Percentiles rank a stretch among this genome's conserved stretches.
Conservation (phyloP, 495 filamentous ascomycete species). For the Massariosphaeria phaeospora region DNA sequence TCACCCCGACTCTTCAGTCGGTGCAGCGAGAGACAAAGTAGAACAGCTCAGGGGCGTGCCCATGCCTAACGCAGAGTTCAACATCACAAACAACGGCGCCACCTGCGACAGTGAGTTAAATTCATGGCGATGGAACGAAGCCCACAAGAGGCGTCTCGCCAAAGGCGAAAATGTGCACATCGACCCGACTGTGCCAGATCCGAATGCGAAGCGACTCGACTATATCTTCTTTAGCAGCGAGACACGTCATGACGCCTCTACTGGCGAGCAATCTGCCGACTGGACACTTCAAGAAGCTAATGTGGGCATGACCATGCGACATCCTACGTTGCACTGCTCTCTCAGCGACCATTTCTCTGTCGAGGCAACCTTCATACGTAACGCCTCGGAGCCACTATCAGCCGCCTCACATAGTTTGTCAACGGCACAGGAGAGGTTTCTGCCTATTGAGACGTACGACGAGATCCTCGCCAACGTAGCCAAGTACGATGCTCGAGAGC, state of each 20-base stretch:
- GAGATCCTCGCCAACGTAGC: slow-evolving; percentile 63
- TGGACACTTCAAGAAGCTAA: slow-evolving; percentile 65
- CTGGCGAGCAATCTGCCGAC: slow-evolving; percentile 32
- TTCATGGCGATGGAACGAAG: slow-evolving; percentile 86
- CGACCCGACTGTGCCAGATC: slow-evolving; percentile 59
- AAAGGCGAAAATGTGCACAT: slow-evolving; percentile 54
- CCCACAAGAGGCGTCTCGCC: slow-evolving; percentile 53
- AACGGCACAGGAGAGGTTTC: slow-evolving; percentile 23
- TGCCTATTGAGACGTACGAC: slow-evolving; percentile 60
- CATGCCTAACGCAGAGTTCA: slow-evolving; percentile 67
- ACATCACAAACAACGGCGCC: slow-evolving; percentile 72
- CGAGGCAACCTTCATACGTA: slow-evolving; percentile 54
- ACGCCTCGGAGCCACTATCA: not conserved
- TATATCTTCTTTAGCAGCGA: slow-evolving; percentile 71
- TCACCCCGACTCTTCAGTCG: slow-evolving; percentile 74
- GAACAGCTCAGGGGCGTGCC: slow-evolving; percentile 55
- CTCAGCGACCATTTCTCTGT: slow-evolving; percentile 93
- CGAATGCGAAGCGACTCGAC: slow-evolving; percentile 78
- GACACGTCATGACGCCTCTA: slow-evolving; percentile 28
- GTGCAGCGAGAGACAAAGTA: slow-evolving; percentile 57
- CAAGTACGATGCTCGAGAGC: slow-evolving; percentile 63
- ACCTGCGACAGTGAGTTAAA: slow-evolving; percentile 84
- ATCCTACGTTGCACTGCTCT: slow-evolving; percentile 75
- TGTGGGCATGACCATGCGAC: slow-evolving; percentile 77
- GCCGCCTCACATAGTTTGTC: not conserved